These are phyloP conservation scores for Mucor irregularis DNA, from an alignment of 371 early-diverging fungal genomes.

Conservation along the genomic window DNA sequence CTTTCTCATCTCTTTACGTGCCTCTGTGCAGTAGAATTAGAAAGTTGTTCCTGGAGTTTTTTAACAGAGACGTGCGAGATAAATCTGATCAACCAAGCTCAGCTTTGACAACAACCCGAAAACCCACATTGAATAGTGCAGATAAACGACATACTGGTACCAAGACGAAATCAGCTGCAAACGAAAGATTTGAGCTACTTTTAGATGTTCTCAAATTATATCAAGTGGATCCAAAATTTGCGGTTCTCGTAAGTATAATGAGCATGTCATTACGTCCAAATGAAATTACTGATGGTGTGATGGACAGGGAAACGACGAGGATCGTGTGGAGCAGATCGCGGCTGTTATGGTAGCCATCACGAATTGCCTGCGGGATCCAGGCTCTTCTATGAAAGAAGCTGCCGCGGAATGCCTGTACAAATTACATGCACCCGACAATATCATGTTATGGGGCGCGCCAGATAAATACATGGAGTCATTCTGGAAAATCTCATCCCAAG, in stretches of 20 bases:
- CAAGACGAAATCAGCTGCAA: constrained; percentile 31
- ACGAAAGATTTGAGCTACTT: constrained; percentile 65
- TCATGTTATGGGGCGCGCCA: constrained; percentile 57
- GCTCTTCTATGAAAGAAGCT: constrained; percentile 53
- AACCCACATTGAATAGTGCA: neutral
- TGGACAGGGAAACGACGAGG: constrained; percentile 20
- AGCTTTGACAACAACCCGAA: constrained; percentile 6
- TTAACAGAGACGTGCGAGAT: constrained; percentile 30
- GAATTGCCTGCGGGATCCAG: constrained; percentile 57
- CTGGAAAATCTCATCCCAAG: constrained; percentile 60
- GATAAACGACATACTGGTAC: constrained; percentile 27
- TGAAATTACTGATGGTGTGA: no score
- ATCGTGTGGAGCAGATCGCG: constrained; percentile 55
- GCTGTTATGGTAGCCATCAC: constrained; percentile 61
- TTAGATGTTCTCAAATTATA: constrained; percentile 68
- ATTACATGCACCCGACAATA: constrained; percentile 52
- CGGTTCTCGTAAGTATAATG: constrained; percentile 65
- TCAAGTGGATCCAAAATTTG: constrained; percentile 63
- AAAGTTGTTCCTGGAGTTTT: constrained; percentile 57
- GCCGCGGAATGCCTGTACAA: constrained; percentile 68
- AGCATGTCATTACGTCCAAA: no score
- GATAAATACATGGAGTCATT: constrained; percentile 54
- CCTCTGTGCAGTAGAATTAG: constrained; percentile 63
- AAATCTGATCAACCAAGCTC: constrained; percentile 7
- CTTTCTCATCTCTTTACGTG: constrained; percentile 57